phyloP scores from a whole-genome alignment of 2,329 filamentous ascomycete genomes.

The Ophiocordyceps unilateralis region DNA sequence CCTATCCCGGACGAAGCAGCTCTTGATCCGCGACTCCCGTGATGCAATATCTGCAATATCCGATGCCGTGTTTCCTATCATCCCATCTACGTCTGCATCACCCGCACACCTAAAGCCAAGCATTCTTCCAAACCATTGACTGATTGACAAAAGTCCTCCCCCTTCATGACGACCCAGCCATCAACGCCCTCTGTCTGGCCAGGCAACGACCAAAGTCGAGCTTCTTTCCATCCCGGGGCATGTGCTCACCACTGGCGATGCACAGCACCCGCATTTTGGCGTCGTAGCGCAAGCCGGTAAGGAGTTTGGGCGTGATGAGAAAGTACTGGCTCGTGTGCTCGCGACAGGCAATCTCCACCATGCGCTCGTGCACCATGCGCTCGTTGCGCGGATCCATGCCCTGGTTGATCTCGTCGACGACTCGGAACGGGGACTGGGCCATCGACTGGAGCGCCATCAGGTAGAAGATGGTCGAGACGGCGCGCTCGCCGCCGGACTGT shows the following conservation, averaged over 20 bases:
- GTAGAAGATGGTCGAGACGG: slow-evolving; percentile 96
- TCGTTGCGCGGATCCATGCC: slow-evolving; percentile 99
- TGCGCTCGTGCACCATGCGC: slow-evolving; percentile 91
- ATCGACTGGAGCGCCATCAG: slow-evolving; percentile 94
- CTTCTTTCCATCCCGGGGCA: slow-evolving; percentile 35
- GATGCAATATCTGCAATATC: too few species aligned
- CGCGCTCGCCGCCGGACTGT: slow-evolving; percentile 89
- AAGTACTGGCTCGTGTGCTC: slow-evolving; percentile 78
- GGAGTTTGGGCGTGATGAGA: slow-evolving; percentile 89
- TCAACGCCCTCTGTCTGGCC: slow-evolving; percentile 22
- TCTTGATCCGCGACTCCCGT: too few species aligned
- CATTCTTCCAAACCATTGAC: too few species aligned
- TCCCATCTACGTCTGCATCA: neutral
- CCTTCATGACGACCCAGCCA: slow-evolving; percentile 13
- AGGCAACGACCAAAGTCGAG: slow-evolving; percentile 31
- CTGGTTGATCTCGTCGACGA: slow-evolving; percentile 98
- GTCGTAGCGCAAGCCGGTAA: slow-evolving; percentile 73
- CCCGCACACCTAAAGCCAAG: neutral
- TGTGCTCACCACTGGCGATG: slow-evolving; percentile 75
- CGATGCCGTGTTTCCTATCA: too few species aligned
- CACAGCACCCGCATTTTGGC: slow-evolving; percentile 83
- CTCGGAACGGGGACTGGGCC: slow-evolving; percentile 86
- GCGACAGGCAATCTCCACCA: slow-evolving; percentile 92
- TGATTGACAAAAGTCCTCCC: too few species aligned
- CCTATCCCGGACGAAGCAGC: too few species aligned